Evolutionary conservation across 305 asterid species (phyloP).

Genomic region (Fraxinus floribunda): DNA sequence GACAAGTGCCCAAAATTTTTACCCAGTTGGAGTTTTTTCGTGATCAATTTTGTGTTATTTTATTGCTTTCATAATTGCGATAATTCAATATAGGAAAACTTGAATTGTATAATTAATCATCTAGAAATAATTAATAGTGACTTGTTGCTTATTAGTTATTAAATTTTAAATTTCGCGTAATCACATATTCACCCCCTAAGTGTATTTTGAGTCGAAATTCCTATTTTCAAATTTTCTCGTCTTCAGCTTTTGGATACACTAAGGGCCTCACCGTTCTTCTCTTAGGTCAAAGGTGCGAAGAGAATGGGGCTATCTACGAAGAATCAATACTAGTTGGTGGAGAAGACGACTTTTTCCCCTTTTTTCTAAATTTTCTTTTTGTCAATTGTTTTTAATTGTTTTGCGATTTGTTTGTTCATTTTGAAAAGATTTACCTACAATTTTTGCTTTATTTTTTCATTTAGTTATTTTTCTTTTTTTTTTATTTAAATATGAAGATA

Average conservation of each 20-base stretch:
- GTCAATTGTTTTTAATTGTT: background rate
- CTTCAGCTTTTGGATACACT: conserved; percentile 90
- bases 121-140: too few species aligned
- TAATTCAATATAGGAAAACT: too few species aligned
- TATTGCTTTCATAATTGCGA: too few species aligned
- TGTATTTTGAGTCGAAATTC: too few species aligned
- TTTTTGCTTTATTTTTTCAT: background rate
- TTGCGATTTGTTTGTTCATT: background rate
- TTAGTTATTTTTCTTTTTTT: background rate
- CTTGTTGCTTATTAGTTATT: too few species aligned
- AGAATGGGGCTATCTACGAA: conserved; percentile 41
- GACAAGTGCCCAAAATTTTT: too few species aligned
- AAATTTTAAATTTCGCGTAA: too few species aligned
- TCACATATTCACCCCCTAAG: too few species aligned
- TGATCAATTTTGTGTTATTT: background rate
- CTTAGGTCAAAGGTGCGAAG: conserved; percentile 73
- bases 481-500: background rate
- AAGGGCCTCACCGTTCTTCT: conserved; percentile 84
- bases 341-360: too few species aligned
- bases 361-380: too few species aligned
- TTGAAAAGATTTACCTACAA: background rate
- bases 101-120: too few species aligned
- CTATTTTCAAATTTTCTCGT: conserved; percentile 50
- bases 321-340: background rate
- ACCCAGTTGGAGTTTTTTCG: too few species aligned